These are phyloP conservation scores for Annulohypoxylon moriforme DNA, from an alignment of 495 filamentous ascomycete genomes.

Conservation along the genomic window DNA sequence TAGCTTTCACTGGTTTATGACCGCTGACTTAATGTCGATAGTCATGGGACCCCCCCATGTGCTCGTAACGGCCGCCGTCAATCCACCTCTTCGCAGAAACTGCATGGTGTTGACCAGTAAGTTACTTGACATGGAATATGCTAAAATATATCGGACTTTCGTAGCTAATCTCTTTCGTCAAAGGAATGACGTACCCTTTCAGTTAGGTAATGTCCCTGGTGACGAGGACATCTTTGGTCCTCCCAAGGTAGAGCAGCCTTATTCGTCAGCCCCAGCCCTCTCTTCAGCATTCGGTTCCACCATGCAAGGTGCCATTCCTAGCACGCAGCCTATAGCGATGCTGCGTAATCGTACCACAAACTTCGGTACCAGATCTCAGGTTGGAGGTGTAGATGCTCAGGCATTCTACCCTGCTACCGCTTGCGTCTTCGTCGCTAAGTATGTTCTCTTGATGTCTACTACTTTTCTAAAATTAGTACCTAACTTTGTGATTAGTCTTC, in stretches of 20 bases:
- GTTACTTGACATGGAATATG: neutral
- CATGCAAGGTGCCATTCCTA: conserved; percentile 31
- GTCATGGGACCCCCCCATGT: neutral
- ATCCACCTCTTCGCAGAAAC: neutral
- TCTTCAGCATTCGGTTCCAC: neutral
- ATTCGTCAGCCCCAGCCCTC: neutral
- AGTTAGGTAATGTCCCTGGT: conserved; percentile 11
- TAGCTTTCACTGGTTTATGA: neutral
- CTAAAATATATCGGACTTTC: neutral
- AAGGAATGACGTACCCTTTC: conserved; percentile 16
- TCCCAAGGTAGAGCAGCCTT: neutral
- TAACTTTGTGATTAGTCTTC: conserved; percentile 47
- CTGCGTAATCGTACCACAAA: conserved; percentile 20
- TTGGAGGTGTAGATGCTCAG: conserved; percentile 65
- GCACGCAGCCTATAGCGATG: conserved; percentile 5
- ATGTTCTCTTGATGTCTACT: conserved; percentile 44
- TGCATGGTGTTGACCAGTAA: conserved; percentile 12
- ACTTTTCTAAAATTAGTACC: neutral
- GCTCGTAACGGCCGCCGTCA: neutral
- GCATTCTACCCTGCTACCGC: conserved; percentile 63
- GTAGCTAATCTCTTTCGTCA: conserved; percentile 1
- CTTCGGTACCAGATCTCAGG: conserved; percentile 20
- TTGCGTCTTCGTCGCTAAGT: conserved; percentile 76
- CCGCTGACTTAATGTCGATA: conserved; percentile 6
- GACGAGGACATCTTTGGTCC: conserved; percentile 33